Evolutionary conservation across 108 stramenopile species (phyloP).

Genomic region (Nitzschia palea): DNA sequence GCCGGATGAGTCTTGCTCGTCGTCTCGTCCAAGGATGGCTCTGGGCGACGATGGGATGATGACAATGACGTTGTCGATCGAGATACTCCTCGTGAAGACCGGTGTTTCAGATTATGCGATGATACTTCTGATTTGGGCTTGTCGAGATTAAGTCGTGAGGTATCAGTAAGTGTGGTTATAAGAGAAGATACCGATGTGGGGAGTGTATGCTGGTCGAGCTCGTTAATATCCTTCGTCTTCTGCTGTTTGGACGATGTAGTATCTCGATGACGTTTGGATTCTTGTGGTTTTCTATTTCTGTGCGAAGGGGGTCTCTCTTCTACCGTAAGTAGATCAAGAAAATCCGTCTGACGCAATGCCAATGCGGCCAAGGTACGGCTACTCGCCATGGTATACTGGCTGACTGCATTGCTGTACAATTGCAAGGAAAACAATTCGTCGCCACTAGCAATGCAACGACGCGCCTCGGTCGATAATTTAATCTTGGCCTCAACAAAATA

Average conservation of each 20-base stretch:
- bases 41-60: background rate
- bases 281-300: background rate
- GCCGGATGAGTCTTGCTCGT: background rate
- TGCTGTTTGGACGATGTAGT: background rate
- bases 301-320: background rate
- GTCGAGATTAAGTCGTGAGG: background rate
- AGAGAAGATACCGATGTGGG: background rate
- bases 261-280: background rate
- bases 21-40: background rate
- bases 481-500: conserved; percentile 5
- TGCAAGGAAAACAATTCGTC: conserved; percentile 9
- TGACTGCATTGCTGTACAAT: conserved; percentile 6
- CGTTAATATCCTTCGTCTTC: too few relatives aligned
- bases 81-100: background rate
- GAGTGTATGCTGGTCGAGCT: too few relatives aligned
- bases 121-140: background rate
- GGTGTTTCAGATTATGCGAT: background rate
- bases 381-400: conserved; percentile 11
- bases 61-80: background rate
- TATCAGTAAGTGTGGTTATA: background rate
- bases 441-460: conserved; percentile 1
- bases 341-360: background rate
- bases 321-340: background rate
- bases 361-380: background rate
- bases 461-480: background rate